Percentiles rank a stretch among this genome's conserved stretches.
Conservation (phyloP, 331 rosid species). For the Rhamnella rubrinervis region DNA sequence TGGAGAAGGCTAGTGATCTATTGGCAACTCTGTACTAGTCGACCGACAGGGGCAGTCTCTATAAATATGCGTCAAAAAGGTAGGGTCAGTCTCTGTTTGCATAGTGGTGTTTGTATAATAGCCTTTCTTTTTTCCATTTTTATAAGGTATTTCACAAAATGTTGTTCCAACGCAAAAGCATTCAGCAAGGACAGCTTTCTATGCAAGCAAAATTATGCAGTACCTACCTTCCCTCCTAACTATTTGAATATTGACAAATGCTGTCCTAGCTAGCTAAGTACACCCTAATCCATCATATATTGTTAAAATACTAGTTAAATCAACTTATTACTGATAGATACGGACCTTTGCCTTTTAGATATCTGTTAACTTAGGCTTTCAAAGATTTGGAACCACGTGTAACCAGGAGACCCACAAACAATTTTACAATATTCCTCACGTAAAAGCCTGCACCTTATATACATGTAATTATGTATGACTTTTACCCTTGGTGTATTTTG, state of each 20-base stretch:
- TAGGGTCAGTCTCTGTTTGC: background rate
- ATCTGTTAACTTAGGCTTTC: no score
- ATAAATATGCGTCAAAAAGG: constrained; percentile 26
- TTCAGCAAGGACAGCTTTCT: constrained; percentile 29
- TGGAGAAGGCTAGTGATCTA: background rate
- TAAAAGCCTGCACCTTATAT: no score
- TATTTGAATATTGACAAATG: constrained; percentile 8
- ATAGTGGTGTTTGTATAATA: constrained; percentile 4
- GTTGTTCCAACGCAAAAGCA: constrained; percentile 30
- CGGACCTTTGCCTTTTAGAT: no score
- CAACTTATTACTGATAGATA: no score
- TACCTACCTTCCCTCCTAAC: no score
- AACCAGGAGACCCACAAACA: no score
- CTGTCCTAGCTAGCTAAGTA: background rate
- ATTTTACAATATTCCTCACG: no score
- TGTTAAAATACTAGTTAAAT: no score
- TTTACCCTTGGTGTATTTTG: no score
- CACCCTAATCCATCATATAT: no score
- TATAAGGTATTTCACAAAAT: background rate
- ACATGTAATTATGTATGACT: no score
- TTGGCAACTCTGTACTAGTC: background rate
- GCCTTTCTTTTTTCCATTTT: constrained; percentile 10
- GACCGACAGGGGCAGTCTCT: background rate
- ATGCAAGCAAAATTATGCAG: constrained; percentile 14
- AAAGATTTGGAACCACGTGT: no score